A percentile compares a stretch with the other conserved stretches of the same genome.
Evolutionary conservation across 768 basidiomycete genomes (phyloP).

Genomic region (Mycena galericulata): DNA sequence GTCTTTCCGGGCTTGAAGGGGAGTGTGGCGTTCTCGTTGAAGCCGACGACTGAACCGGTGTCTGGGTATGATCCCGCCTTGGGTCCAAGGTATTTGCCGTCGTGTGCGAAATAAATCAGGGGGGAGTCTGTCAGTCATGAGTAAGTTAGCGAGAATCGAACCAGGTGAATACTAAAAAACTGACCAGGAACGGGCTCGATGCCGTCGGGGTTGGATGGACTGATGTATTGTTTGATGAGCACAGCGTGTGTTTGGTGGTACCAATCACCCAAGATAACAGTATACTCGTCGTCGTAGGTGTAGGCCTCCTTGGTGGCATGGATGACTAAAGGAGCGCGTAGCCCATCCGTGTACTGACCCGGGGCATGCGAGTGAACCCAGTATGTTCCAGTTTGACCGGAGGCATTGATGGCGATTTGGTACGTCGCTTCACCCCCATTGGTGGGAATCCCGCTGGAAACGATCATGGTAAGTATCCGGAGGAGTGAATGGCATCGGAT

Average conservation of each 20-base stretch:
- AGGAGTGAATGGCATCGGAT: too few relatives aligned
- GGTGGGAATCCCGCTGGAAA: constrained; percentile 77
- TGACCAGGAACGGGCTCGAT: constrained; percentile 91
- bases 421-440: constrained; percentile 76
- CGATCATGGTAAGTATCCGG: not conserved
- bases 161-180: constrained; percentile 23
- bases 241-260: constrained; percentile 81
- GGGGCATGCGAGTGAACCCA: constrained; percentile 80
- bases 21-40: constrained; percentile 89
- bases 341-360: constrained; percentile 86
- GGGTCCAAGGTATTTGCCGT: constrained; percentile 74
- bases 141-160: not conserved
- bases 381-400: constrained; percentile 84
- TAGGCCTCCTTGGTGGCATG: constrained; percentile 75
- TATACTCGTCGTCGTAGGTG: constrained; percentile 91
- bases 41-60: constrained; percentile 70
- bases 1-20: constrained; percentile 89
- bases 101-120: constrained; percentile 86
- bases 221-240: constrained; percentile 76
- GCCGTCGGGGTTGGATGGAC: constrained; percentile 81
- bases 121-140: constrained; percentile 66
- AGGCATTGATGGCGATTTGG: constrained; percentile 73
- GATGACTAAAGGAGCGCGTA: constrained; percentile 86
- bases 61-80: constrained; percentile 61
- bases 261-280: constrained; percentile 90